Evolutionary conservation across 129 eudicot species (phyloP).

Genomic region (Pulicaria dysenterica): DNA sequence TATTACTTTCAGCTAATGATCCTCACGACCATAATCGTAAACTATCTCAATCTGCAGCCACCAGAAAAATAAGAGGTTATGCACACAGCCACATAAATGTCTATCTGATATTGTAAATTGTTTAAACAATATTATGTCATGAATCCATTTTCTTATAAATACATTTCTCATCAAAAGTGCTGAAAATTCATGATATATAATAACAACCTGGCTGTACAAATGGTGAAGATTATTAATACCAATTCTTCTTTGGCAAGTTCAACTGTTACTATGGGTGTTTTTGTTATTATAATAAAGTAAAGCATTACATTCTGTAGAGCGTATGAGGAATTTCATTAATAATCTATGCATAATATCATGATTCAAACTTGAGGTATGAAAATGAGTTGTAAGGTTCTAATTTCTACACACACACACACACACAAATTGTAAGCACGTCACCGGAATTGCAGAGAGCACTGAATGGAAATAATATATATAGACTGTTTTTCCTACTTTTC

Average conservation of each 20-base stretch:
- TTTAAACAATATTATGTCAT: not conserved
- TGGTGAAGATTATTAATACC: not conserved
- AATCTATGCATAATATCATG: not conserved
- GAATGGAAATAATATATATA: not conserved
- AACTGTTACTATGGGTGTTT: not conserved
- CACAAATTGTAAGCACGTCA: not conserved
- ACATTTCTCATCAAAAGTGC: not conserved
- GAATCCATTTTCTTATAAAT: not conserved
- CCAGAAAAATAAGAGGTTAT: constrained; percentile 19
- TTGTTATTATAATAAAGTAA: not conserved
- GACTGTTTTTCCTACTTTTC: not conserved
- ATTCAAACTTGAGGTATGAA: not conserved
- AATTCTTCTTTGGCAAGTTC: not conserved
- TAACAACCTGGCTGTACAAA: constrained; percentile 8
- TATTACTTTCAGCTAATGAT: constrained; percentile 37
- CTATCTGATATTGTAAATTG: not conserved
- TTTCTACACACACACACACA: not conserved
- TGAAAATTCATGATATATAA: constrained; percentile 1
- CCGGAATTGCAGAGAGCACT: not conserved
- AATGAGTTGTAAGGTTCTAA: not conserved
- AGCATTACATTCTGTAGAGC: not conserved
- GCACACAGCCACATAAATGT: constrained; percentile 15
- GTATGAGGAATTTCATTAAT: not conserved
- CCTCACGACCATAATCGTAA: constrained; percentile 81
- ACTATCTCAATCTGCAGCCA: constrained; percentile 86